Percentiles rank a stretch among this genome's conserved stretches.
phyloP scores from a whole-genome alignment of 148 eudicot genomes.

The Cornus kousa region DNA sequence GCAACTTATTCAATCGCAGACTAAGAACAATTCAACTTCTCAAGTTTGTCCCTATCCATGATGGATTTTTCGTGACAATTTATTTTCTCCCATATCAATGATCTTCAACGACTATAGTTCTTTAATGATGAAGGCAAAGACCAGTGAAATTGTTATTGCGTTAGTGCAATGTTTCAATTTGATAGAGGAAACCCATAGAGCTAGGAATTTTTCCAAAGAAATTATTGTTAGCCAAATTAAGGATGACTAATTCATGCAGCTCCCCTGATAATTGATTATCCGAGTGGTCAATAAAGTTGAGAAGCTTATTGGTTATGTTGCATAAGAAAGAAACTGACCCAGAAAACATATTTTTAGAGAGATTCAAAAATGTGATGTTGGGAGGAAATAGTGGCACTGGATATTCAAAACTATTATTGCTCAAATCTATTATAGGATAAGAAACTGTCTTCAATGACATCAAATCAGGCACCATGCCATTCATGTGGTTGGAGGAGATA shows the following conservation, averaged over 20 bases:
- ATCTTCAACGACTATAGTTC: constrained; percentile 1
- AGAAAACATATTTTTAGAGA: constrained; percentile 15
- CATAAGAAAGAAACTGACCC: constrained; percentile 11
- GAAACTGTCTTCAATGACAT: too few relatives aligned
- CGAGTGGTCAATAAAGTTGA: constrained; percentile 18
- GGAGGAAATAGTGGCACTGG: constrained; percentile 2
- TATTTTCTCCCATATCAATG: constrained; percentile 20
- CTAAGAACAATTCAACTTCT: constrained; percentile 14
- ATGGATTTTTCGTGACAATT: constrained; percentile 21
- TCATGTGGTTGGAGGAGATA: constrained; percentile 19
- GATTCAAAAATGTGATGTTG: not conserved
- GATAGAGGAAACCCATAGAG: not conserved
- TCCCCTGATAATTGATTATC: constrained; percentile 17
- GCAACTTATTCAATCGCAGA: constrained; percentile 18
- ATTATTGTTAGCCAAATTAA: too few relatives aligned
- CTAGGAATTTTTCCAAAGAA: constrained; percentile 14
- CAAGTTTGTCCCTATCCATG: constrained; percentile 20
- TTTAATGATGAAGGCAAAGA: constrained; percentile 21
- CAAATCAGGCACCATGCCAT: too few relatives aligned
- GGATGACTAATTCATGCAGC: not conserved
- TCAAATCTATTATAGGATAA: not conserved
- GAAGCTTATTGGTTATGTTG: not conserved
- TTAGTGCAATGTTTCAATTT: not conserved
- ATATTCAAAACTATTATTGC: constrained; percentile 14
- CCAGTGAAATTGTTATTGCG: constrained; percentile 17